Evolutionary conservation across 2,329 filamentous ascomycete genomes (phyloP).

Genomic region (Aureobasidium sp.): DNA sequence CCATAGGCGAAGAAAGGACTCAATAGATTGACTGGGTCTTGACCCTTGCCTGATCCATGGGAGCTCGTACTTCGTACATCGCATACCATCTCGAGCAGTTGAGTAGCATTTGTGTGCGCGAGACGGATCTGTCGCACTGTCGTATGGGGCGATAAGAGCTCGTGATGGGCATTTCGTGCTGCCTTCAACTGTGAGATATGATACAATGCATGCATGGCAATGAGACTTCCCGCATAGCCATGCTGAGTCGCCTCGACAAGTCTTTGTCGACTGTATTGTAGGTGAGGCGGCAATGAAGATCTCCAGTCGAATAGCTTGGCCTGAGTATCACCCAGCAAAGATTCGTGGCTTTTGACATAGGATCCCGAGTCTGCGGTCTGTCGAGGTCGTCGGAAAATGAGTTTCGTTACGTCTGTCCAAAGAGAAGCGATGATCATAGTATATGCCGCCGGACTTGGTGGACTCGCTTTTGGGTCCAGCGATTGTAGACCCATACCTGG

Average conservation of each 20-base stretch:
- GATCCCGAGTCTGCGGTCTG: constrained; percentile 28
- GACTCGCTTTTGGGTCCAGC: not conserved
- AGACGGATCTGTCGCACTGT: constrained; percentile 39
- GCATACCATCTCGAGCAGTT: constrained; percentile 42
- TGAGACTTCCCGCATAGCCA: constrained; percentile 49
- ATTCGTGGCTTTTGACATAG: constrained; percentile 39
- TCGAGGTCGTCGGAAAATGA: constrained; percentile 46
- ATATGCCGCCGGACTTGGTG: constrained; percentile 4
- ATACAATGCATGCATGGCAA: constrained; percentile 58
- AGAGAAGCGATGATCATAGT: constrained; percentile 36
- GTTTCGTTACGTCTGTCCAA: constrained; percentile 56
- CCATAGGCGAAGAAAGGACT: constrained; percentile 48
- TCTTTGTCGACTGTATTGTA: constrained; percentile 49
- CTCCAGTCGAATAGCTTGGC: constrained; percentile 51
- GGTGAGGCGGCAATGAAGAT: constrained; percentile 45
- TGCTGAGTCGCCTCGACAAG: constrained; percentile 46
- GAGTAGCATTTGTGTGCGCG: constrained; percentile 45
- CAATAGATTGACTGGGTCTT: constrained; percentile 10
- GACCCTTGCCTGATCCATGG: constrained; percentile 1
- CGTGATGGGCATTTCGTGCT: constrained; percentile 49
- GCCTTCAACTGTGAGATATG: constrained; percentile 56
- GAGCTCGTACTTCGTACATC: constrained; percentile 26
- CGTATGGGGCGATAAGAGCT: constrained; percentile 33
- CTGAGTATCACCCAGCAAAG: constrained; percentile 45
- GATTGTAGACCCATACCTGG: not conserved